These are phyloP conservation scores for Mycogone perniciosa DNA, from an alignment of 2,329 filamentous ascomycete genomes.

Conservation along the genomic window DNA sequence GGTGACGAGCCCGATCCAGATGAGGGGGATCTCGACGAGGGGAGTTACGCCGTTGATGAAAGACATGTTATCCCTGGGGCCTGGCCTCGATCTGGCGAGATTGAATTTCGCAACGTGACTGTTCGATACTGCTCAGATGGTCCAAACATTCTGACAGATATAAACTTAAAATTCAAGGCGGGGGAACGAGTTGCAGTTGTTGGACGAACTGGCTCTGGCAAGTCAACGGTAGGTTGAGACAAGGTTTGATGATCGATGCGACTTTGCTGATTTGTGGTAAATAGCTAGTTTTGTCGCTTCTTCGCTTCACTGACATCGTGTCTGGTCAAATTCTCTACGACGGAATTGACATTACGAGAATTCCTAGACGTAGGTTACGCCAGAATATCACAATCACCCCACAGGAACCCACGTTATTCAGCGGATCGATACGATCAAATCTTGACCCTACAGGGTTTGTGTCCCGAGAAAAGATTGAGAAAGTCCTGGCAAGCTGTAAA, in stretches of 20 bases:
- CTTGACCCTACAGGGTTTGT: conserved; percentile 57
- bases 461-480: conserved; percentile 45
- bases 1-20: conserved; percentile 31
- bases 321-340: conserved; percentile 47
- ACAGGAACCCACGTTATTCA: conserved; percentile 50
- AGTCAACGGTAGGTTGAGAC: conserved; percentile 57
- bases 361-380: conserved; percentile 43
- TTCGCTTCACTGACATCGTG: conserved; percentile 46
- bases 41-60: conserved; percentile 10
- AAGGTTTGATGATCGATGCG: conserved; percentile 4
- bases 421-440: conserved; percentile 46
- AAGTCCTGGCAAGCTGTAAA: conserved; percentile 55
- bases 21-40: conserved; percentile 11
- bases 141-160: conserved; percentile 40
- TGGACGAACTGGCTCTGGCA: conserved; percentile 73
- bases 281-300: conserved; percentile 43
- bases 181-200: conserved; percentile 72
- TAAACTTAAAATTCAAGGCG: conserved; percentile 47
- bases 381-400: conserved; percentile 50
- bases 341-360: conserved; percentile 45
- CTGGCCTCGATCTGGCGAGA: conserved; percentile 39
- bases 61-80: conserved; percentile 22
- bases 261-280: not conserved
- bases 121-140: conserved; percentile 39
- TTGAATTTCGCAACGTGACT: conserved; percentile 43